Evolutionary conservation across 495 filamentous ascomycete genomes (phyloP).

Genomic region (Coniosporium apollinis): DNA sequence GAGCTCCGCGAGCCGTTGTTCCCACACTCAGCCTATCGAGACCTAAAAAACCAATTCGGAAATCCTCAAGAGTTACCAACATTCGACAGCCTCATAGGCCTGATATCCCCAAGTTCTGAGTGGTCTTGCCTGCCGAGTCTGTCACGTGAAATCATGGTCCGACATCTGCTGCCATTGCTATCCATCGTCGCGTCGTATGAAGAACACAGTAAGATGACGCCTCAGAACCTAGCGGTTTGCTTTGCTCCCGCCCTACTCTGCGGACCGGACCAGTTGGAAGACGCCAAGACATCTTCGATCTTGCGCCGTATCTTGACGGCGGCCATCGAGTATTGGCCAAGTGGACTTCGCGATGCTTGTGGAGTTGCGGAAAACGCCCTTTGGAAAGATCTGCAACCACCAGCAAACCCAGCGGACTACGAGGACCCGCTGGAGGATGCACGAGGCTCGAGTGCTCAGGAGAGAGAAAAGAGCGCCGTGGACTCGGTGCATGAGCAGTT

Average conservation of each 20-base stretch:
- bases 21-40: slow-evolving; percentile 27
- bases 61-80: not conserved
- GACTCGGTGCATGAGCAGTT: slow-evolving; percentile 13
- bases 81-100: slow-evolving; percentile 17
- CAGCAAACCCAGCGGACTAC: slow-evolving; percentile 18
- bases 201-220: slow-evolving; percentile 34
- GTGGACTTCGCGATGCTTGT: slow-evolving; percentile 18
- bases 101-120: slow-evolving; percentile 22
- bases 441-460: not conserved
- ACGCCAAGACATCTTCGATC: slow-evolving; percentile 29
- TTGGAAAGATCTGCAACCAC: slow-evolving; percentile 14
- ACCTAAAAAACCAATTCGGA: slow-evolving; percentile 20
- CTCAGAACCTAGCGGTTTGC: slow-evolving; percentile 34
- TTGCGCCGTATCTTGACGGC: slow-evolving; percentile 26
- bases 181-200: slow-evolving; percentile 26
- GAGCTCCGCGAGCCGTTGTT: slow-evolving; percentile 35
- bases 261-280: slow-evolving; percentile 28
- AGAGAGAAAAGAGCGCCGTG: slow-evolving; percentile 1
- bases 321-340: slow-evolving; percentile 23
- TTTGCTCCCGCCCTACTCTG: slow-evolving; percentile 29
- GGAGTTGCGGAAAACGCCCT: slow-evolving; percentile 11
- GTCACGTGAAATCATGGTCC: slow-evolving; percentile 28
- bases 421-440: slow-evolving; percentile 24
- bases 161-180: slow-evolving; percentile 36
- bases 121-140: slow-evolving; percentile 21